phyloP scores from a whole-genome alignment of 2,329 filamentous ascomycete species.

The Aspergillus ustus region DNA sequence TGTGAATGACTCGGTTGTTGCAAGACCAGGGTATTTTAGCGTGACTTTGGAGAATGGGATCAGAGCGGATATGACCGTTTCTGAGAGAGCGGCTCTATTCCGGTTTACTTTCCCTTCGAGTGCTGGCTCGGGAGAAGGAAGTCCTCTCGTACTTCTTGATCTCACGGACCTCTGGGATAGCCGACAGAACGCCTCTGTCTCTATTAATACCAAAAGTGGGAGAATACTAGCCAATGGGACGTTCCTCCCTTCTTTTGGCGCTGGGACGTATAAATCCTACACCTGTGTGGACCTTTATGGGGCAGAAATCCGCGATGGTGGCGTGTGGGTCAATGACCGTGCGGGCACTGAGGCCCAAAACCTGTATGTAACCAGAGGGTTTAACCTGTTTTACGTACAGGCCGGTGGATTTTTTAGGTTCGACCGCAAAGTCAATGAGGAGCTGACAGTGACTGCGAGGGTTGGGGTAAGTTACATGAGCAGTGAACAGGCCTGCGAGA shows the following conservation, averaged over 20 bases:
- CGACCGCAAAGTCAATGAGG: slow-evolving; percentile 44
- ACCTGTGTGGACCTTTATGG: slow-evolving; percentile 70
- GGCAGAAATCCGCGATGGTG: slow-evolving; percentile 60
- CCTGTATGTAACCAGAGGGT: slow-evolving; percentile 58
- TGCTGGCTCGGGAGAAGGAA: slow-evolving; percentile 49
- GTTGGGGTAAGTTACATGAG: slow-evolving; percentile 73
- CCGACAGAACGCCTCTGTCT: slow-evolving; percentile 61
- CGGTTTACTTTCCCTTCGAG: slow-evolving; percentile 63
- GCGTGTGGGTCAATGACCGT: slow-evolving; percentile 66
- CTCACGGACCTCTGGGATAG: slow-evolving; percentile 67
- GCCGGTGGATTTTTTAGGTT: slow-evolving; percentile 68
- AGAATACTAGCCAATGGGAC: slow-evolving; percentile 65
- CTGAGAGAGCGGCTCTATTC: slow-evolving; percentile 64
- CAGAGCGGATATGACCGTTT: slow-evolving; percentile 67
- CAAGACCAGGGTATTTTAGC: slow-evolving; percentile 68
- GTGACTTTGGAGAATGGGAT: slow-evolving; percentile 63
- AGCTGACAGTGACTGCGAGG: slow-evolving; percentile 60
- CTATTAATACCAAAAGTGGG: slow-evolving; percentile 59
- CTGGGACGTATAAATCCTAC: slow-evolving; percentile 62
- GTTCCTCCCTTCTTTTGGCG: slow-evolving; percentile 68
- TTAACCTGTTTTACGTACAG: slow-evolving; percentile 62
- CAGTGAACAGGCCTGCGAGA: slow-evolving; percentile 65
- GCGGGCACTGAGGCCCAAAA: slow-evolving; percentile 59
- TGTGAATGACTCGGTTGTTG: slow-evolving; percentile 58
- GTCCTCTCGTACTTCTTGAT: slow-evolving; percentile 67